These are phyloP conservation scores for Biscogniauxia mediterranea DNA, from an alignment of 2,329 filamentous ascomycete genomes.

Conservation along the genomic window DNA sequence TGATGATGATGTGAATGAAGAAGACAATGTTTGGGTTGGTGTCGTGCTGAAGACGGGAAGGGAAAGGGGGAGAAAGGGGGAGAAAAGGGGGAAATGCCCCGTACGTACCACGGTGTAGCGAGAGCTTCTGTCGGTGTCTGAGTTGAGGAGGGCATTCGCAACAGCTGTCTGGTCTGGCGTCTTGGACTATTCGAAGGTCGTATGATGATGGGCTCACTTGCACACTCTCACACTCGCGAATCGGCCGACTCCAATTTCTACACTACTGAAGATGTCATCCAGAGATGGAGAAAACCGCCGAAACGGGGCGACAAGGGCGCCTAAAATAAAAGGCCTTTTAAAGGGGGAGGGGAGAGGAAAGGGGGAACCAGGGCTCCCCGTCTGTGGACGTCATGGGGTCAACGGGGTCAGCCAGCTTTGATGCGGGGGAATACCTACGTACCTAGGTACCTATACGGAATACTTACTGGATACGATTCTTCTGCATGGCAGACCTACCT, in stretches of 20 bases:
- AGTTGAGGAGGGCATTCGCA: slow-evolving; percentile 35
- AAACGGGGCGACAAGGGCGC: slow-evolving; percentile 17
- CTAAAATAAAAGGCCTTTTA: background rate
- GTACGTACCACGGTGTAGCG: slow-evolving; percentile 34
- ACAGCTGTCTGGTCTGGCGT: slow-evolving; percentile 12
- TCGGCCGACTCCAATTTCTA: slow-evolving; percentile 14
- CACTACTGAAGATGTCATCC: slow-evolving; percentile 23
- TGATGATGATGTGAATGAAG: no score
- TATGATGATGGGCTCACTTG: slow-evolving; percentile 11
- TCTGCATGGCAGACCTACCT: background rate
- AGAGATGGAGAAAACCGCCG: slow-evolving; percentile 32
- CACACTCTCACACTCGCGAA: slow-evolving; percentile 10
- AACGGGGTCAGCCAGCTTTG: background rate
- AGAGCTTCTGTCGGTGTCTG: slow-evolving; percentile 29
- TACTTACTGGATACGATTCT: no score
- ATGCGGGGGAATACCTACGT: background rate
- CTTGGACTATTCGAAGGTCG: slow-evolving; percentile 3
- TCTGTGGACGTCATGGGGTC: background rate
- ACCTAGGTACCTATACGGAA: background rate
- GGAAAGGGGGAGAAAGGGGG: background rate
- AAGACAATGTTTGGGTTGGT: no score
- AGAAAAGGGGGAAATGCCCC: background rate
- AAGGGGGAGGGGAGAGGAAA: background rate
- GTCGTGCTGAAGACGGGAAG: background rate
- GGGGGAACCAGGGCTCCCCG: no score